Evolutionary conservation across 257 asterid species (phyloP), one percentile per base, ranked within the genome.

Genomic region (Eustoma russellianum): DNA sequence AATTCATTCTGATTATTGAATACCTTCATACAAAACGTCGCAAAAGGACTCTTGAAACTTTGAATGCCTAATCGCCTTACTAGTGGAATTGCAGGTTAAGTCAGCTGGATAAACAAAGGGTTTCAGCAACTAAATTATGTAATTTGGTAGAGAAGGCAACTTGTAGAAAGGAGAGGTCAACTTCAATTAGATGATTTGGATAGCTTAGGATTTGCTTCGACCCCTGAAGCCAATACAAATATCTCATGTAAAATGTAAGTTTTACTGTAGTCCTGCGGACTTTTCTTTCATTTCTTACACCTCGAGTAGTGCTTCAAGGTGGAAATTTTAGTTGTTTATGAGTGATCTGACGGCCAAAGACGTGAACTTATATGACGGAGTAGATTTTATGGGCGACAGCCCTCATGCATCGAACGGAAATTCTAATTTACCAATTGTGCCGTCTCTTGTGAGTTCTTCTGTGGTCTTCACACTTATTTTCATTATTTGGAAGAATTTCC

Each of bases 81-180:
- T 38, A 45, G 16, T 40, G 34, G 13, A 50, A 61, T 60, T 53
- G 70, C 84, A 82, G 84, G 91, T 59, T 71, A 72, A 77, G 41
- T 12, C 19, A 19, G 62, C 59, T 38, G 30, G 34, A 59, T 41
- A 7, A 40, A 46, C 55, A 56, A 66, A 65, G 67, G 66, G 40
- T 44, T 56, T 58, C 68, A 35, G 57, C 66, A 47, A 56, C 72
- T 52, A 70, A 77, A 70, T 75, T 81, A 78, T 81, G 85, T 66
- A 61, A 67, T 48, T 5, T 51, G 57, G 47, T 44, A 57, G 72
- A 52, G 40, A 61, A 66, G 66, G 58, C 30, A 24, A 24, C 30
- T 24, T 24, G 30, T 24, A 48, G 50, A n/a, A 50, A 9, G 48
- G 56, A 53, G 56, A 60, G 67, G 57, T 53, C 70, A 49, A 14